Conservation (phyloP, 2,329 filamentous ascomycete species). For the Magnaporthiopsis rhizophila region DNA sequence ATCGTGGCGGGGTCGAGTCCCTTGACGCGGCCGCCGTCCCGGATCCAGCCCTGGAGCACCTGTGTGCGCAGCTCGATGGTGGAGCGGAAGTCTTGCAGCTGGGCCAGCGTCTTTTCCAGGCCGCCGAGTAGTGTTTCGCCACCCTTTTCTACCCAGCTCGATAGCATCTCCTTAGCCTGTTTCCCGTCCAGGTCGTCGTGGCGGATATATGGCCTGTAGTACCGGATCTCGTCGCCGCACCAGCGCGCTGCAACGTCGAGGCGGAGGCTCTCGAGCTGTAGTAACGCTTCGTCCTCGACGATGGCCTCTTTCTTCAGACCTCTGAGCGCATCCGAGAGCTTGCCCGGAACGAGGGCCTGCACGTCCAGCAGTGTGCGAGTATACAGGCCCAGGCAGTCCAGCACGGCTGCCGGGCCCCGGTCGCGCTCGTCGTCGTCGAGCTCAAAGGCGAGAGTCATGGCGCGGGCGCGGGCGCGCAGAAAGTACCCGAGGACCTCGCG, state of each 20-base stretch:
- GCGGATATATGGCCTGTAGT: constrained; percentile 80
- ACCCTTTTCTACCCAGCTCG: constrained; percentile 54
- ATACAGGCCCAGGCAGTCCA: constrained; percentile 63
- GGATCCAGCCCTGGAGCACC: constrained; percentile 68
- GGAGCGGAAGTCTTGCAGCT: constrained; percentile 56
- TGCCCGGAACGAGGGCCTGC: constrained; percentile 47
- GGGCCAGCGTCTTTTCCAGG: constrained; percentile 49
- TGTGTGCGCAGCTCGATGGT: constrained; percentile 63
- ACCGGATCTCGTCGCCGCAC: constrained; percentile 74
- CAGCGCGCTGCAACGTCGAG: constrained; percentile 72
- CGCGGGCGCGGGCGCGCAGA: constrained; percentile 61
- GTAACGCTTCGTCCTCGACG: constrained; percentile 62
- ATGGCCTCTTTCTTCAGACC: constrained; percentile 63
- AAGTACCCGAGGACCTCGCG: constrained; percentile 75
- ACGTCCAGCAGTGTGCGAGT: constrained; percentile 70
- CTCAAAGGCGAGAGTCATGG: constrained; percentile 57
- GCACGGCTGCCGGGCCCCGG: constrained; percentile 39
- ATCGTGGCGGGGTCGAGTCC: constrained; percentile 62
- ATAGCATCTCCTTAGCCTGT: constrained; percentile 53
- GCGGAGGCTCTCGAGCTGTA: constrained; percentile 59
- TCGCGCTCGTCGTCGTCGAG: constrained; percentile 31
- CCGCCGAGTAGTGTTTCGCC: constrained; percentile 54
- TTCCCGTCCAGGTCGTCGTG: constrained; percentile 64
- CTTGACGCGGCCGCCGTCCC: constrained; percentile 53
- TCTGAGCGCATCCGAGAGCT: constrained; percentile 60